phyloP scores from a whole-genome alignment of 352 stramenopile species.

The Saprolegnia diclina region DNA sequence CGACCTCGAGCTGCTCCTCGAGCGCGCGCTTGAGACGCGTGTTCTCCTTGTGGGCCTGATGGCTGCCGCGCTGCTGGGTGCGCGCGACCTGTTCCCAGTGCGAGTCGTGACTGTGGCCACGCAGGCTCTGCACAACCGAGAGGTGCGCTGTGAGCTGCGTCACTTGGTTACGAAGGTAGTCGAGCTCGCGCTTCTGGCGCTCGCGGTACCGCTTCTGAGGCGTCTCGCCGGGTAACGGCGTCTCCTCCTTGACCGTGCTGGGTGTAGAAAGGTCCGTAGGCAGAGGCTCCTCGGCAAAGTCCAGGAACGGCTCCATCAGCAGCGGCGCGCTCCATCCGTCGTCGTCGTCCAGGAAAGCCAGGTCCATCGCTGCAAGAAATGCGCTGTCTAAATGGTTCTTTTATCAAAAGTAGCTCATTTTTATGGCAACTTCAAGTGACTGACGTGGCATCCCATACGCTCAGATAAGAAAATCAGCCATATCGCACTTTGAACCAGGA shows the following conservation, averaged over 20 bases:
- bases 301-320: background rate
- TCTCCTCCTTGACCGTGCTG: too few relatives aligned
- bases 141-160: background rate
- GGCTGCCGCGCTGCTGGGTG: background rate
- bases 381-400: background rate
- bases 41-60: background rate
- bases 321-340: background rate
- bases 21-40: background rate
- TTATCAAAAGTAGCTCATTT: background rate
- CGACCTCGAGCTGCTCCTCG: background rate
- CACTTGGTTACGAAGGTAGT: background rate
- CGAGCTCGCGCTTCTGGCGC: conserved; percentile 12
- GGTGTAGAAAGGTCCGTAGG: too few relatives aligned
- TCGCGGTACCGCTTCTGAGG: background rate
- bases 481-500: too few relatives aligned
- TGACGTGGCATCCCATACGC: background rate
- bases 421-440: background rate
- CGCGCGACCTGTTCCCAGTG: conserved; percentile 4
- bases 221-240: background rate
- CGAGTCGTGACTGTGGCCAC: background rate
- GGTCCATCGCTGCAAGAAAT: background rate
- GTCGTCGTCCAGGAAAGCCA: background rate
- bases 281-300: background rate
- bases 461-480: too few relatives aligned
- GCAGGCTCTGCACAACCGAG: background rate